Conservation (phyloP, 176 grass and related monocot species). For the Canna indica region DNA sequence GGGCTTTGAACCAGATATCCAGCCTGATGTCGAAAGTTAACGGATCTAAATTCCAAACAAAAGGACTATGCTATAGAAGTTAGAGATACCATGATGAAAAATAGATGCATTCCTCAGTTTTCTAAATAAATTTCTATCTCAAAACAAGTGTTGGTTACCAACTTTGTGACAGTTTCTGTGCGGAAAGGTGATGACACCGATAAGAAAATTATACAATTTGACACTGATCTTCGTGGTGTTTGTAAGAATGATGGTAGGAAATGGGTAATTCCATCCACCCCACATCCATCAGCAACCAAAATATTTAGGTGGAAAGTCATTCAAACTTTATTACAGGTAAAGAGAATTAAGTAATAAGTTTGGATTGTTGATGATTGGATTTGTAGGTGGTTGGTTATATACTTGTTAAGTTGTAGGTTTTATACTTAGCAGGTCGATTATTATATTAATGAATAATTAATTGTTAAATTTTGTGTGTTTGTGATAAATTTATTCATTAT, state of each 20-base stretch:
- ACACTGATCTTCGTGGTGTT: constrained; percentile 84
- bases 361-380: too few relatives aligned
- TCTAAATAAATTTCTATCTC: constrained; percentile 61
- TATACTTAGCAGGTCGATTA: too few relatives aligned
- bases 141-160: constrained; percentile 58
- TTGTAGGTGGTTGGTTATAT: too few relatives aligned
- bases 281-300: constrained; percentile 70
- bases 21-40: constrained; percentile 32
- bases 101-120: constrained; percentile 35
- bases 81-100: constrained; percentile 24
- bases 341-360: too few relatives aligned
- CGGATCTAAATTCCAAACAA: constrained; percentile 24
- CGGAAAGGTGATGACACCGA: constrained; percentile 31
- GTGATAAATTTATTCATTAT: too few relatives aligned
- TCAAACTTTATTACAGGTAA: constrained; percentile 84
- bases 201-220: constrained; percentile 62
- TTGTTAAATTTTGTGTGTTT: too few relatives aligned
- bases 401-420: too few relatives aligned
- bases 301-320: constrained; percentile 67
- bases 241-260: constrained; percentile 52
- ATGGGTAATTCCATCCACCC: constrained; percentile 72
- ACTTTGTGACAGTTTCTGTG: constrained; percentile 62
- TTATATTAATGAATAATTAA: too few relatives aligned
- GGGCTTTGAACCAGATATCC: constrained; percentile 39
- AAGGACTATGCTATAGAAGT: constrained; percentile 19